Evolutionary conservation across 2,329 filamentous ascomycete genomes (phyloP).

Genomic region (Ilyonectria destructans): DNA sequence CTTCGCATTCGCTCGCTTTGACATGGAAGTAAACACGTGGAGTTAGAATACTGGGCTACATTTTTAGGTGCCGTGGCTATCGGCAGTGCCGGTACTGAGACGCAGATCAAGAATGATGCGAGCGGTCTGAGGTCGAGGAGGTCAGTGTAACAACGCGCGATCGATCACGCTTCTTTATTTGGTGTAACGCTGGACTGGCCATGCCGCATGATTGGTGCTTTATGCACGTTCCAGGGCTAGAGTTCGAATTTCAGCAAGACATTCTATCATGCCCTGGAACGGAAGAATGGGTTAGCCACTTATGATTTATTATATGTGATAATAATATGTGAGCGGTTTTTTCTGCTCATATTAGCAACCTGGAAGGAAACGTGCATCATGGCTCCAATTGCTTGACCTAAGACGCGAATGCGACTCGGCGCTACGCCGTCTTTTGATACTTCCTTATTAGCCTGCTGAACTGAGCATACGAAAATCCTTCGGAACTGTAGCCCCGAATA

Average conservation of each 20-base stretch:
- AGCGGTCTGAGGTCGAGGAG: slow-evolving; percentile 6
- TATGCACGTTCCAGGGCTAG: not conserved
- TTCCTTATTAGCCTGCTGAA: not conserved
- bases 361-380: no score
- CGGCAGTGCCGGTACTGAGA: not conserved
- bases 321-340: not conserved
- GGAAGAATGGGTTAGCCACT: not conserved
- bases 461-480: no score
- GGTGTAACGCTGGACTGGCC: slow-evolving; percentile 7
- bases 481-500: no score
- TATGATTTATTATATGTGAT: not conserved
- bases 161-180: not conserved
- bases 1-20: slow-evolving; percentile 6
- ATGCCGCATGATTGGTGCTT: not conserved
- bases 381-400: not conserved
- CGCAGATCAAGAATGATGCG: slow-evolving; percentile 2
- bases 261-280: not conserved
- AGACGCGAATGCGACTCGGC: not conserved
- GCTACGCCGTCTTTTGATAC: not conserved
- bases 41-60: slow-evolving; percentile 8
- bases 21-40: slow-evolving; percentile 21
- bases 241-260: not conserved
- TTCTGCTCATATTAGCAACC: not conserved
- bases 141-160: slow-evolving; percentile 4
- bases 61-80: not conserved